Base-by-base conservation (phyloP, 176 grass and related monocot species). In the Metroxylon sagu region DNA sequence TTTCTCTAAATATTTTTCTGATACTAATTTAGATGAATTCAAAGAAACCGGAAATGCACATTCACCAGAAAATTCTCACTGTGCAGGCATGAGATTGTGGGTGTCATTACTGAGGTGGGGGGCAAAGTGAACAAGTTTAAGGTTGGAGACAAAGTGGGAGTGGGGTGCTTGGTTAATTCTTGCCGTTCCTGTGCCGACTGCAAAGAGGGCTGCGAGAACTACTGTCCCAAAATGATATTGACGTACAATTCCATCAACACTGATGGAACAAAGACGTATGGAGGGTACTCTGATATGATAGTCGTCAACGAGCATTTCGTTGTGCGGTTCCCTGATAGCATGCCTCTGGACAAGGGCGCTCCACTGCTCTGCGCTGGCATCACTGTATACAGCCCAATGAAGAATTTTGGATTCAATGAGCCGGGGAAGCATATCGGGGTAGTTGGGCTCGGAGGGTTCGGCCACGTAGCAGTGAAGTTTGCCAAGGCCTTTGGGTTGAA, bases 381-480 rank as follows among this genome's bases (percentile, higher is more conserved):
- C 19, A 89, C 77, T 26, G 77, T 85, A 64, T 89, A 89, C 70
- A 52, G 52, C 6, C 86, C 86, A n/a, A 84, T 89, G 85, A 74
- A 70, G 59, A 57, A 72, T 48, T 61, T 74, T 23, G 80, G 69
- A 6, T 70, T 84, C 17, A 62, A 72, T 23, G 56, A 4, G 48
- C 57, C 76, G 0, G 82, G 82, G 0, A 81, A 68, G 70, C 69
- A 81, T 57, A 48, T 89, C 2, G 86, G 81, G 31, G 77, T 89
- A 18, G 14, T 85, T 19, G 77, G 86, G 3, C 81, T 89, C 5
- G 86, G 86, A 1, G 86, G 86, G 1, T 77, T 89, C 2, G 86
- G 86, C 0, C 86, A 89, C 25, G 73, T 89, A 18, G 81, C 86
- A 5, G 85, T 89, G 6, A 89, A 75, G 80, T 80, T 89, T 39